Evolutionary conservation across 352 stramenopile species (phyloP).

Genomic region (Phytophthora capsici): DNA sequence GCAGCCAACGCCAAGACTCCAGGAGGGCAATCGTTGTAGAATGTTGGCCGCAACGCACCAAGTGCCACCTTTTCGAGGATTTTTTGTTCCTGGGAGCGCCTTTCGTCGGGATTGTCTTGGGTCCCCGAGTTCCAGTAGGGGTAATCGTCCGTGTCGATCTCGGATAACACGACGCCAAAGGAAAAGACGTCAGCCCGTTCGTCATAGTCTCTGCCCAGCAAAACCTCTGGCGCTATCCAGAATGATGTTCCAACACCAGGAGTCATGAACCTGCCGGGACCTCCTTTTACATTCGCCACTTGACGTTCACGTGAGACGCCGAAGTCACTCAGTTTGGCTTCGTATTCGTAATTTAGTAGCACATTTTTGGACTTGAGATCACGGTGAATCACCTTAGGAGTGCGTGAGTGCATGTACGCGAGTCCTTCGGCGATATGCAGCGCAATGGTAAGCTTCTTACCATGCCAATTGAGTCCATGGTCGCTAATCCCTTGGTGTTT

Average conservation of each 20-base stretch:
- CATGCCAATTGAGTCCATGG: slow-evolving; percentile 50
- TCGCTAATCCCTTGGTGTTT: slow-evolving; percentile 41
- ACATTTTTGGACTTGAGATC: slow-evolving; percentile 87
- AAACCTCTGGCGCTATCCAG: slow-evolving; percentile 53
- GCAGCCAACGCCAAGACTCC: slow-evolving; percentile 48
- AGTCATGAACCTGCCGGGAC: slow-evolving; percentile 58
- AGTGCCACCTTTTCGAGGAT: slow-evolving; percentile 50
- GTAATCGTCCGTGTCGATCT: slow-evolving; percentile 60
- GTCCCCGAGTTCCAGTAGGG: slow-evolving; percentile 52
- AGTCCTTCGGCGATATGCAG: slow-evolving; percentile 72
- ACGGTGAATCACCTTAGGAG: slow-evolving; percentile 75
- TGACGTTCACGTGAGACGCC: slow-evolving; percentile 59
- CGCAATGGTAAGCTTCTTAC: slow-evolving; percentile 60
- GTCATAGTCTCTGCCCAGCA: slow-evolving; percentile 51
- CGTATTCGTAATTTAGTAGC: slow-evolving; percentile 58
- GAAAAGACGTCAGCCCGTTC: slow-evolving; percentile 55
- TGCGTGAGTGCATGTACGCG: slow-evolving; percentile 71
- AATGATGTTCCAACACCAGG: slow-evolving; percentile 52
- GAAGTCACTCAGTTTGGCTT: slow-evolving; percentile 84
- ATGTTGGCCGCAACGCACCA: slow-evolving; percentile 50
- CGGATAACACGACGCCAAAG: slow-evolving; percentile 53
- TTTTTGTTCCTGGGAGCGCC: slow-evolving; percentile 48
- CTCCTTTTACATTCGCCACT: slow-evolving; percentile 14
- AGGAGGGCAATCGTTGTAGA: slow-evolving; percentile 57
- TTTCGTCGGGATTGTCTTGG: slow-evolving; percentile 32